These are phyloP conservation scores for Tylopilus sp. DNA, from an alignment of 768 basidiomycete genomes.

Conservation along the genomic window DNA sequence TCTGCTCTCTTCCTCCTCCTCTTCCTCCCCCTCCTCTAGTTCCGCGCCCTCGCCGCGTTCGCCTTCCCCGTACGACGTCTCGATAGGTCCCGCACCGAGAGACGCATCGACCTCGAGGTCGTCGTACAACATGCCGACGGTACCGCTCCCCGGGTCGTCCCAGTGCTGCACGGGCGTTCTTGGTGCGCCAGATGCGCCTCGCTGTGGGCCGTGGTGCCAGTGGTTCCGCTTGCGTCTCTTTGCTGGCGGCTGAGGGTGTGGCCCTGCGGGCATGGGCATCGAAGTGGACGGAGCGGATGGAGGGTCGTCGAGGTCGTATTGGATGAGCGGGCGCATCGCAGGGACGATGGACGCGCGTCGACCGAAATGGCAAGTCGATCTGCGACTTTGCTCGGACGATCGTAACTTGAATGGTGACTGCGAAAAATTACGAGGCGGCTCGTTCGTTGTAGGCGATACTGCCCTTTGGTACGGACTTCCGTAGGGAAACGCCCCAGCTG, in stretches of 20 bases:
- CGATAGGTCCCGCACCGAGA: neutral
- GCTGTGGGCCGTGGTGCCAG: slow-evolving; percentile 18
- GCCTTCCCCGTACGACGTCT: slow-evolving; percentile 9
- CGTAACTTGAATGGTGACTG: too few species aligned
- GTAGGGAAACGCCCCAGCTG: too few species aligned
- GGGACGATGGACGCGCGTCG: too few species aligned
- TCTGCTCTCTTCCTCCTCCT: slow-evolving; percentile 49
- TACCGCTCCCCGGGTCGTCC: slow-evolving; percentile 37
- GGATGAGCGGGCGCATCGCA: slow-evolving; percentile 27
- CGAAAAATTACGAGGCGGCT: too few species aligned
- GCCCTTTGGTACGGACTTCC: too few species aligned
- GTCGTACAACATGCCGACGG: slow-evolving; percentile 31
- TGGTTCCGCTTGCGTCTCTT: slow-evolving; percentile 50
- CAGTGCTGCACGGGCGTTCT: slow-evolving; percentile 37
- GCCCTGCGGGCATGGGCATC: neutral
- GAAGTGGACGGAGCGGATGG: neutral
- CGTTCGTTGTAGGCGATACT: too few species aligned
- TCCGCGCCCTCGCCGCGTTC: slow-evolving; percentile 26
- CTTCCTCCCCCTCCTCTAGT: slow-evolving; percentile 39
- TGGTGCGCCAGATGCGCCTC: neutral
- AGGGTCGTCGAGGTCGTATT: slow-evolving; percentile 26
- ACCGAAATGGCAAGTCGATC: too few species aligned
- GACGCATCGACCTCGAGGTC: slow-evolving; percentile 14
- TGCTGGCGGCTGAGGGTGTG: slow-evolving; percentile 31
- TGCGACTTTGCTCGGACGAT: too few species aligned